phyloP scores from a whole-genome alignment of 106 monocot species.

The Acanthochlamys bracteata region DNA sequence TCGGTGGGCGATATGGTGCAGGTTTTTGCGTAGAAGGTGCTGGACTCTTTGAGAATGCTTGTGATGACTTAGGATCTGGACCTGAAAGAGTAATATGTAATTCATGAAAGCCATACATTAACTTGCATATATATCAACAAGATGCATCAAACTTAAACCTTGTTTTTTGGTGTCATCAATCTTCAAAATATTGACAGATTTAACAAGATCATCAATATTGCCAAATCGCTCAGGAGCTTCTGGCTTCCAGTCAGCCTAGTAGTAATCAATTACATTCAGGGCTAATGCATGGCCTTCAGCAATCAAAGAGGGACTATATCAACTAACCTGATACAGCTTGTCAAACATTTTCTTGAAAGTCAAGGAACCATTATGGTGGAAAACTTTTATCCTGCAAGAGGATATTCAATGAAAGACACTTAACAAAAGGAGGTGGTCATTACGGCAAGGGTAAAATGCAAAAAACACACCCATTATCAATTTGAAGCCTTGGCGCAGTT shows the following conservation, averaged over 20 bases:
- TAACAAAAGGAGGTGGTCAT: no score
- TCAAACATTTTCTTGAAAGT: slow-evolving; percentile 86
- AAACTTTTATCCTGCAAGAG: slow-evolving; percentile 76
- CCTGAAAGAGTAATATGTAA: slow-evolving; percentile 10
- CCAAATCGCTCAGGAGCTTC: slow-evolving; percentile 69
- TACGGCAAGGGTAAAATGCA: no score
- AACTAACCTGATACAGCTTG: slow-evolving; percentile 72
- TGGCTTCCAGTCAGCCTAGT: slow-evolving; percentile 98
- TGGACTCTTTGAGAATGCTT: slow-evolving; percentile 32
- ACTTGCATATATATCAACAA: slow-evolving; percentile 3
- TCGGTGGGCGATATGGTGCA: slow-evolving; percentile 89
- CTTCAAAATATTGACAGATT: slow-evolving; percentile 46
- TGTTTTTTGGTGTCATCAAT: slow-evolving; percentile 67
- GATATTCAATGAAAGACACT: slow-evolving; percentile 4
- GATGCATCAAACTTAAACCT: no score
- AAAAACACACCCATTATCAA: slow-evolving; percentile 86
- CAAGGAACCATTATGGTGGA: slow-evolving; percentile 68
- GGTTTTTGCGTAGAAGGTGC: slow-evolving; percentile 45
- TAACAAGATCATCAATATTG: slow-evolving; percentile 57
- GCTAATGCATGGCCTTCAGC: slow-evolving; percentile 10
- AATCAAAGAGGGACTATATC: no score
- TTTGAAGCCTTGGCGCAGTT: slow-evolving; percentile 92
- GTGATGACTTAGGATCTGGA: slow-evolving; percentile 39
- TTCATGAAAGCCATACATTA: background rate
- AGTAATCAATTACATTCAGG: no score